Evolutionary conservation across 768 basidiomycete genomes (phyloP).

Genomic region (Paxillus rubicundulus): DNA sequence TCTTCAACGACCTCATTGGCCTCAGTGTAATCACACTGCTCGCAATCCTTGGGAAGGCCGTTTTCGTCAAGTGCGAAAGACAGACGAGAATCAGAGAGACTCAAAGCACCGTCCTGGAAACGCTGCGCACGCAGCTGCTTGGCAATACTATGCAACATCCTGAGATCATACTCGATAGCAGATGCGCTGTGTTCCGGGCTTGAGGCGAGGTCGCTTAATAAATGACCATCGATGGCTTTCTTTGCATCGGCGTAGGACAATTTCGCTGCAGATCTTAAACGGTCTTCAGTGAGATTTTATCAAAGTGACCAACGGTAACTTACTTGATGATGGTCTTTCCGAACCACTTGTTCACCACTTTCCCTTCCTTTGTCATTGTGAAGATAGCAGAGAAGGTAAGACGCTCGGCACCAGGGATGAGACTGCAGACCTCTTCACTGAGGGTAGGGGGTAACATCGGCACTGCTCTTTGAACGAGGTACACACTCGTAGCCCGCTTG

Average conservation of each 20-base stretch:
- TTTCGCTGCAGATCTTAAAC: conserved; percentile 75
- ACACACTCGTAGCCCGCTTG: conserved; percentile 95
- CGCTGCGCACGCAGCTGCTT: conserved; percentile 70
- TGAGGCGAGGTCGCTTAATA: conserved; percentile 52
- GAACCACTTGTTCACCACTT: conserved; percentile 86
- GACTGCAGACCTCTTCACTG: conserved; percentile 90
- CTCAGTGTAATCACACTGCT: conserved; percentile 58
- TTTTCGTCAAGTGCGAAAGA: conserved; percentile 76
- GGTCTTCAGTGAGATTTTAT: conserved; percentile 2
- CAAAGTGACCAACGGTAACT: conserved; percentile 17
- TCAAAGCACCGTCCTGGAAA: conserved; percentile 77
- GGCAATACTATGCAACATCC: conserved; percentile 63
- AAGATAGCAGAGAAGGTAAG: conserved; percentile 90
- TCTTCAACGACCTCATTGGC: conserved; percentile 88
- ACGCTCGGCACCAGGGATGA: conserved; percentile 84
- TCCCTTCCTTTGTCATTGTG: conserved; percentile 79
- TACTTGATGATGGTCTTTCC: conserved; percentile 91
- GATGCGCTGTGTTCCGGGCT: conserved; percentile 53
- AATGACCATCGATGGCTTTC: conserved; percentile 72
- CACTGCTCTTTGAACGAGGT: conserved; percentile 92
- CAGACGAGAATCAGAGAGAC: conserved; percentile 64
- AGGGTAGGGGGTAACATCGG: conserved; percentile 97
- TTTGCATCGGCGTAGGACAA: conserved; percentile 83
- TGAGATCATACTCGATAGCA: conserved; percentile 77
- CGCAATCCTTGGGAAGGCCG: conserved; percentile 79